phyloP scores from a whole-genome alignment of 306 rosid genomes.

The Rubus idaeus region DNA sequence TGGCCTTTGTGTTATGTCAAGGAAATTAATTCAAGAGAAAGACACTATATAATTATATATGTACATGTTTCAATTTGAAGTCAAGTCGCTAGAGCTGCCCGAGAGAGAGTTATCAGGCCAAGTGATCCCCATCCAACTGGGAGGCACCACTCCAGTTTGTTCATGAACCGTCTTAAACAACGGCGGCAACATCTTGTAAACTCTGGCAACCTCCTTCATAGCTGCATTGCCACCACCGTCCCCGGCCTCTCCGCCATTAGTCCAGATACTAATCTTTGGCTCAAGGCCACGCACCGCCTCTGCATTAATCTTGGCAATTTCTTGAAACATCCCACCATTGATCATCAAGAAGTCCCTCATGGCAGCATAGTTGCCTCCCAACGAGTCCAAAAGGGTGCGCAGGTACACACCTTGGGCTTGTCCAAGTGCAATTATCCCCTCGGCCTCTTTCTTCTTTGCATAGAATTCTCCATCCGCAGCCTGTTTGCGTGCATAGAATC shows the following conservation, averaged over 20 bases:
- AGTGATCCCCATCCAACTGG: constrained; percentile 41
- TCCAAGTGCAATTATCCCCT: constrained; percentile 35
- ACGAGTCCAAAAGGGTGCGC: constrained; percentile 16
- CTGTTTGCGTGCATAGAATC: constrained; percentile 31
- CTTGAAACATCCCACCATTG: constrained; percentile 29
- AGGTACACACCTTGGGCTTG: constrained; percentile 35
- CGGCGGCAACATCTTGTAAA: constrained; percentile 40
- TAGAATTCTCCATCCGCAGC: constrained; percentile 34
- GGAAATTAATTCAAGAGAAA: no score
- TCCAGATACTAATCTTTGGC: constrained; percentile 43
- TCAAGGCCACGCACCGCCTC: constrained; percentile 34
- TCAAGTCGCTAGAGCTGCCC: no score
- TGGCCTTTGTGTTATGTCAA: no score
- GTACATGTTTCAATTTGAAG: no score
- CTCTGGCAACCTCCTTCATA: constrained; percentile 22
- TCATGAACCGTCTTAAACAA: constrained; percentile 40
- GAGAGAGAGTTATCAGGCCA: constrained; percentile 1
- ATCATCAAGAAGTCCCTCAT: constrained; percentile 39
- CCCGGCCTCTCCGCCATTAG: neutral
- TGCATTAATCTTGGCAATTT: constrained; percentile 35
- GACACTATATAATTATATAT: no score
- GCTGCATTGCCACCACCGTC: neutral
- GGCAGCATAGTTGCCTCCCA: constrained; percentile 31
- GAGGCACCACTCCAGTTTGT: constrained; percentile 42
- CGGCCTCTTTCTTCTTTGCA: constrained; percentile 41